A percentile compares a stretch with the other conserved stretches of the same genome.
phyloP scores from a whole-genome alignment of 495 filamentous ascomycete genomes.

The Neurospora sp. region DNA sequence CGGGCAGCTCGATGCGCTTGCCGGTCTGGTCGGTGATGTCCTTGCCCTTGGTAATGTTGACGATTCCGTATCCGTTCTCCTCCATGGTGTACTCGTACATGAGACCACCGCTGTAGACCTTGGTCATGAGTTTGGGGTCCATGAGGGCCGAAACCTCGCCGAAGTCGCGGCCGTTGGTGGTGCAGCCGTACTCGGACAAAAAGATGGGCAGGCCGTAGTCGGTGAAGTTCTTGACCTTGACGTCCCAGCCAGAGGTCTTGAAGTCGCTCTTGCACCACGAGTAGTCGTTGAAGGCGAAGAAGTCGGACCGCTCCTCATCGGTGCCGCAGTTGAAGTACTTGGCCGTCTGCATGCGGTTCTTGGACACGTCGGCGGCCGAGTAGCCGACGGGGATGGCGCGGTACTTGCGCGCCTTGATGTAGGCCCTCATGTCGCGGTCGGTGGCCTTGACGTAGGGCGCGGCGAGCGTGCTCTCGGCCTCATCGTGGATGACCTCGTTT shows the following conservation, averaged over 20 bases:
- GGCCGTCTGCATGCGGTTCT: slow-evolving; percentile 84
- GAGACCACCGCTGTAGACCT: slow-evolving; percentile 90
- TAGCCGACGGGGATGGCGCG: slow-evolving; percentile 87
- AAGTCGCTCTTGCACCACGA: slow-evolving; percentile 93
- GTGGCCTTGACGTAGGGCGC: slow-evolving; percentile 92
- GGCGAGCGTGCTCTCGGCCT: slow-evolving; percentile 55
- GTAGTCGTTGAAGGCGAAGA: slow-evolving; percentile 99
- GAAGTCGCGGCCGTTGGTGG: slow-evolving; percentile 67
- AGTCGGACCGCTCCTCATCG: slow-evolving; percentile 81
- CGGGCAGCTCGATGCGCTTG: slow-evolving; percentile 20
- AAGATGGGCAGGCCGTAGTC: slow-evolving; percentile 90
- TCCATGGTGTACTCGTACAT: slow-evolving; percentile 95
- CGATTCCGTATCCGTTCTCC: slow-evolving; percentile 68
- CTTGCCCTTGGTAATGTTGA: slow-evolving; percentile 52
- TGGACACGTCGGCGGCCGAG: slow-evolving; percentile 77
- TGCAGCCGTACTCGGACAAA: slow-evolving; percentile 94
- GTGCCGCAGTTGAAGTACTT: slow-evolving; percentile 92
- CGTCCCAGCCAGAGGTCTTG: slow-evolving; percentile 69
- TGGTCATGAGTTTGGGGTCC: slow-evolving; percentile 63
- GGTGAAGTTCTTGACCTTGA: slow-evolving; percentile 84
- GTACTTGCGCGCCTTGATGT: slow-evolving; percentile 62
- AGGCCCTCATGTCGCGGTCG: slow-evolving; percentile 85
- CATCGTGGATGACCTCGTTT: slow-evolving; percentile 93
- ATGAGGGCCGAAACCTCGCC: slow-evolving; percentile 75
- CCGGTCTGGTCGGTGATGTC: slow-evolving; percentile 29